phyloP scores from a whole-genome alignment of 1,284 basidiomycete genomes.

The Irpex sp. region DNA sequence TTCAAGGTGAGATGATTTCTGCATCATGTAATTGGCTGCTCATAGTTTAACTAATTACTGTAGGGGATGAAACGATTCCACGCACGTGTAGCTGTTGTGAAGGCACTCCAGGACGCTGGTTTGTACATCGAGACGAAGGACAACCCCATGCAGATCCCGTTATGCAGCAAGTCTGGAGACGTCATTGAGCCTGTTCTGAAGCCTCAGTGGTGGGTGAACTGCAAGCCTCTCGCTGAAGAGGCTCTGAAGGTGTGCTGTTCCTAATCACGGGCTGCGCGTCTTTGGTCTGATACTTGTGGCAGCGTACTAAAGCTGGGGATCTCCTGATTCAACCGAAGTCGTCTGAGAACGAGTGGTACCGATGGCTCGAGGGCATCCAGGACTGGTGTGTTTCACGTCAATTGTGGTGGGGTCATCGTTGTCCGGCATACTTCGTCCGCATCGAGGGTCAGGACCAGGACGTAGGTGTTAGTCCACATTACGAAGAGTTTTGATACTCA shows the following conservation, averaged over 20 bases:
- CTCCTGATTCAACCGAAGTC: conserved; percentile 80
- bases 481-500: neutral
- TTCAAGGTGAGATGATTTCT: conserved; percentile 53
- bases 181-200: conserved; percentile 95
- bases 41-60: neutral
- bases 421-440: conserved; percentile 91
- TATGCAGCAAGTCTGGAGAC: conserved; percentile 95
- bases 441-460: conserved; percentile 81
- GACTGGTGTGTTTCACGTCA: conserved; percentile 99
- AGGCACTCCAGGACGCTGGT: conserved; percentile 83
- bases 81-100: conserved; percentile 82
- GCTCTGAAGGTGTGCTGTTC: conserved; percentile 65
- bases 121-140: conserved; percentile 92
- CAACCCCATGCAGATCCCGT: conserved; percentile 92
- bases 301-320: conserved; percentile 88
- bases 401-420: conserved; percentile 99
- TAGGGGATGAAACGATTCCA: conserved; percentile 97
- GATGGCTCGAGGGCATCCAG: conserved; percentile 95
- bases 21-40: too few relatives aligned
- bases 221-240: conserved; percentile 89
- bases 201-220: conserved; percentile 99
- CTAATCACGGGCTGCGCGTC: neutral
- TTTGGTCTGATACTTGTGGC: conserved; percentile 3
- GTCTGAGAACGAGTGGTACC: conserved; percentile 93
- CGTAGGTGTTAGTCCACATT: conserved; percentile 37